Evolutionary conservation across 345 rosid genomes (phyloP).

Genomic region (Dimocarpus longan): DNA sequence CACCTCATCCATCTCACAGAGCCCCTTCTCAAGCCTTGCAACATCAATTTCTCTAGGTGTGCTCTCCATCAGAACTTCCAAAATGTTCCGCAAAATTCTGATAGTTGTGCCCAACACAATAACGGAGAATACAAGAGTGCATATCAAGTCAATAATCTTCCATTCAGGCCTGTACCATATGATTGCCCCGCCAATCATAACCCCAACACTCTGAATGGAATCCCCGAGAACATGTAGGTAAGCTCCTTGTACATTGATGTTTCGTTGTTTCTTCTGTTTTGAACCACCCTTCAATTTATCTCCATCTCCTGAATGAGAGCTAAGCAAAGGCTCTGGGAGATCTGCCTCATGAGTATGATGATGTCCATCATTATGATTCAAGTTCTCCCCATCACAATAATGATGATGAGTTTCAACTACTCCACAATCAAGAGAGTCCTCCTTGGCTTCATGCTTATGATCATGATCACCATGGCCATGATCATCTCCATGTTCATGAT

Average conservation of each 20-base stretch:
- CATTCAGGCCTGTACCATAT: slow-evolving; percentile 75
- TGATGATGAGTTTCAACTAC: slow-evolving; percentile 20
- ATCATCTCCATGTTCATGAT: slow-evolving; percentile 26
- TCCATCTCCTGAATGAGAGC: slow-evolving; percentile 24
- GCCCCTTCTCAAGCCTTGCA: slow-evolving; percentile 63
- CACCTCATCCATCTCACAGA: slow-evolving; percentile 71
- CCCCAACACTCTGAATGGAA: slow-evolving; percentile 74
- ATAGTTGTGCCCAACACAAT: slow-evolving; percentile 61
- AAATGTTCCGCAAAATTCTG: slow-evolving; percentile 60
- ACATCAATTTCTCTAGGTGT: slow-evolving; percentile 75
- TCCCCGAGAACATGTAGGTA: slow-evolving; percentile 77
- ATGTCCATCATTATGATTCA: slow-evolving; percentile 21
- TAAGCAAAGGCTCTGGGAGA: slow-evolving; percentile 36
- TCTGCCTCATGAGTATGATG: slow-evolving; percentile 36
- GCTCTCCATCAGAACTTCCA: slow-evolving; percentile 81
- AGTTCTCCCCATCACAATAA: slow-evolving; percentile 17
- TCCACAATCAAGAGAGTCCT: slow-evolving; percentile 19
- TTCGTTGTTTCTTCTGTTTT: slow-evolving; percentile 45
- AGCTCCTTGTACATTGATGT: slow-evolving; percentile 69
- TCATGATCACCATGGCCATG: slow-evolving; percentile 27
- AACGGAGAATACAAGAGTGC: slow-evolving; percentile 61
- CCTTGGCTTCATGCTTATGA: not conserved
- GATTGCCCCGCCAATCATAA: slow-evolving; percentile 71
- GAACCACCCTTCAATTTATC: slow-evolving; percentile 8
- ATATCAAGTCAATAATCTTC: slow-evolving; percentile 68